Conservation (phyloP, 139 green algal genomes). For the Micractinium sp. region DNA sequence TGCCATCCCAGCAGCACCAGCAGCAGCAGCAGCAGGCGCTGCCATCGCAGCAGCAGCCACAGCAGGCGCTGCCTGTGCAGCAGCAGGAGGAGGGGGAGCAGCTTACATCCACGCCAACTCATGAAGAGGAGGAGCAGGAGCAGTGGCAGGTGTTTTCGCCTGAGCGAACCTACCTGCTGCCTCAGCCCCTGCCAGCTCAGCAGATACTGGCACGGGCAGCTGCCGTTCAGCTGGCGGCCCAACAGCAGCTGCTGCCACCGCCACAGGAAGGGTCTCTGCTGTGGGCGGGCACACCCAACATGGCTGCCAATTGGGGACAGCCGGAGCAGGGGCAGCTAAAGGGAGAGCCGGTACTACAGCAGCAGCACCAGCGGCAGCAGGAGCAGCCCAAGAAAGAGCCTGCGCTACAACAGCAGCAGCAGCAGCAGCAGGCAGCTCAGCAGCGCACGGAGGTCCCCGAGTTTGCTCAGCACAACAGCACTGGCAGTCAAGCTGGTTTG, state of each 20-base stretch:
- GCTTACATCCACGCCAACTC: background rate
- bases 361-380: background rate
- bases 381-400: no score
- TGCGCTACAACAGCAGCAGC: background rate
- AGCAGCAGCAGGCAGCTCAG: background rate
- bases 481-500: no score
- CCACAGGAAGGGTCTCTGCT: background rate
- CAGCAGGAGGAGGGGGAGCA: background rate
- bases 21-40: background rate
- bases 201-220: background rate
- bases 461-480: no score
- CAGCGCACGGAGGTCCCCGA: background rate
- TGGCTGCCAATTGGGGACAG: background rate
- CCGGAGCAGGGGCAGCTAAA: background rate
- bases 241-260: background rate
- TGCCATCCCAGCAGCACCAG: background rate
- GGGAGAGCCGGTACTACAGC: background rate
- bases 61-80: background rate
- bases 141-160: no score
- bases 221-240: background rate
- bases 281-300: background rate
- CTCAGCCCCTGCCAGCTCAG: background rate
- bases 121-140: no score
- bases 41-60: background rate
- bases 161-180: no score